phyloP scores from a whole-genome alignment of 1,139 yeast genomes.

The Yamadazyma mexicana region DNA sequence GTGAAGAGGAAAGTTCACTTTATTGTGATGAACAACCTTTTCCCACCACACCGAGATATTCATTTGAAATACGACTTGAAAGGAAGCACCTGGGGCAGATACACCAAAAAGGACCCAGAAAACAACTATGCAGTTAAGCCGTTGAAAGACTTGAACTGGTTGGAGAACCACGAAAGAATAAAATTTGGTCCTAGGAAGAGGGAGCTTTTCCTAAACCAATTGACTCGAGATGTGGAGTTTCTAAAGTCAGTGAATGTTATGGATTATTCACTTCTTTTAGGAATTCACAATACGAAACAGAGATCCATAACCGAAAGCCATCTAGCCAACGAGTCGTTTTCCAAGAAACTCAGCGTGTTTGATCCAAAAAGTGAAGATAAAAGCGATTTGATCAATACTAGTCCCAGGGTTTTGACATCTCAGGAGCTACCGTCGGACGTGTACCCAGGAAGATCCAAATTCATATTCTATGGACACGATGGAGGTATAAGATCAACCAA shows the following conservation, averaged over 20 bases:
- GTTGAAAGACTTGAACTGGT: slow-evolving; percentile 87
- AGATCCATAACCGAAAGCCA: slow-evolving; percentile 40
- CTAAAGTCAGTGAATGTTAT: slow-evolving; percentile 77
- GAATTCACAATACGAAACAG: slow-evolving; percentile 70
- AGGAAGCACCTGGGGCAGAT: slow-evolving; percentile 90
- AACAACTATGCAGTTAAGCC: slow-evolving; percentile 40
- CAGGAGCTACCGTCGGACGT: slow-evolving; percentile 48
- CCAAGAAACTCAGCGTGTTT: slow-evolving; percentile 45
- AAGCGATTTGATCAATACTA: slow-evolving; percentile 46
- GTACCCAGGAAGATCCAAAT: slow-evolving; percentile 51
- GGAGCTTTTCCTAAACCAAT: slow-evolving; percentile 61
- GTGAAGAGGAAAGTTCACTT: slow-evolving; percentile 79
- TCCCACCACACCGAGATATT: slow-evolving; percentile 91
- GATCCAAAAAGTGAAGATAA: slow-evolving; percentile 46
- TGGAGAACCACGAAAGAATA: slow-evolving; percentile 61
- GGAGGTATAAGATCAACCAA: slow-evolving; percentile 86
- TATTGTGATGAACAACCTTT: slow-evolving; percentile 93
- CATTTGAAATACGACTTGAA: slow-evolving; percentile 87
- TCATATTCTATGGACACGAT: slow-evolving; percentile 72
- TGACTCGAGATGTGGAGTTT: slow-evolving; percentile 72
- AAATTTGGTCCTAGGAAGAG: slow-evolving; percentile 72
- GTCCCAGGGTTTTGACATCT: slow-evolving; percentile 45
- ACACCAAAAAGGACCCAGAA: slow-evolving; percentile 37
- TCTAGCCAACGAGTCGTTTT: slow-evolving; percentile 26
- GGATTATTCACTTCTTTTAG: slow-evolving; percentile 92